Evolutionary conservation across 1,139 yeast species (phyloP).

Genomic region (Yamadazyma blattariae): DNA sequence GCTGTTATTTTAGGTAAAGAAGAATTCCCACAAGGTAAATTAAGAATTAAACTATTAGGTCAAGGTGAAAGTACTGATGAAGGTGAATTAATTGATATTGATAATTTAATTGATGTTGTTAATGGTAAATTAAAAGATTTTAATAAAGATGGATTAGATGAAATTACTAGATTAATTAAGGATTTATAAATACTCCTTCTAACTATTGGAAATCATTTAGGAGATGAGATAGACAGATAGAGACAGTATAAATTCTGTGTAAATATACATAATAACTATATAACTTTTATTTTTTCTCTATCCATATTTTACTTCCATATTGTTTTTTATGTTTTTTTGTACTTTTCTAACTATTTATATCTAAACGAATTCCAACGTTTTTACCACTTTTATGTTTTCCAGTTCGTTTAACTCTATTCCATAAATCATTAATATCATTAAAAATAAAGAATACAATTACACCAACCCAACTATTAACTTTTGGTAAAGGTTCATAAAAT

Average conservation of each 20-base stretch:
- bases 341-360: conserved; percentile 8
- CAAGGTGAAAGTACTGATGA: conserved; percentile 86
- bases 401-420: conserved; percentile 75
- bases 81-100: conserved; percentile 73
- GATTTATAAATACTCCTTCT: conserved; percentile 31
- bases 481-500: conserved; percentile 79
- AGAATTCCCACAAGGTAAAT: conserved; percentile 76
- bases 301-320: not conserved
- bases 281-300: not conserved
- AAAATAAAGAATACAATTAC: conserved; percentile 72
- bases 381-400: conserved; percentile 40
- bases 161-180: conserved; percentile 57
- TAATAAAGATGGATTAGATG: conserved; percentile 48
- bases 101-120: conserved; percentile 56
- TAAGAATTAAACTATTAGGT: conserved; percentile 84
- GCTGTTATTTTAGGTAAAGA: conserved; percentile 96
- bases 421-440: conserved; percentile 65
- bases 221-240: no score
- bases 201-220: no score
- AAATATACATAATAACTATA: not conserved
- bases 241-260: no score
- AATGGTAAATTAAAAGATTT: conserved; percentile 47
- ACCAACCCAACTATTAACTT: conserved; percentile 74
- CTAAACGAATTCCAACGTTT: conserved; percentile 18
- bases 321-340: not conserved